phyloP scores from a whole-genome alignment of 2,329 filamentous ascomycete species.

The Acrocalymma vagum region DNA sequence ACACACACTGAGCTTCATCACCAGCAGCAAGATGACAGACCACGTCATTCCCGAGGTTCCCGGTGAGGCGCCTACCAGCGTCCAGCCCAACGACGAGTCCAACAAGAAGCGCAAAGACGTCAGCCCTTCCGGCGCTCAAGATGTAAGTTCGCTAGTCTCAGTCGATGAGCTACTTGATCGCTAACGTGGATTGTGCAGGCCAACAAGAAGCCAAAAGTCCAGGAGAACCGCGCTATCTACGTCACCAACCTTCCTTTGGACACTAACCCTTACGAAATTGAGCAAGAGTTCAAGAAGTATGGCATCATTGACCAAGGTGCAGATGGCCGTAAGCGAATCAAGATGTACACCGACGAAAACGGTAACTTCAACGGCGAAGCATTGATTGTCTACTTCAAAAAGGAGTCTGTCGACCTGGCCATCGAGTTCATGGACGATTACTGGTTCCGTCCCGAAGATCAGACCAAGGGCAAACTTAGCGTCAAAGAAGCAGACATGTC shows the following conservation, averaged over 20 bases:
- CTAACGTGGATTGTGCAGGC: constrained; percentile 15
- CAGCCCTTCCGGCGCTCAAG: constrained; percentile 19
- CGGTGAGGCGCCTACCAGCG: constrained; percentile 11
- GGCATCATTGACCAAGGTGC: constrained; percentile 96
- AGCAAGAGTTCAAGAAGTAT: constrained; percentile 84
- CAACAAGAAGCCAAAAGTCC: constrained; percentile 40
- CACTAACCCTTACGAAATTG: constrained; percentile 80
- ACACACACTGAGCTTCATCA: too few species aligned
- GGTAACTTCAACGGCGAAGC: constrained; percentile 94
- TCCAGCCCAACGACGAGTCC: constrained; percentile 9
- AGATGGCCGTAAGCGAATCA: constrained; percentile 85
- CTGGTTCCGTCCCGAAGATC: constrained; percentile 73
- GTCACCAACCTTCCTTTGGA: constrained; percentile 87
- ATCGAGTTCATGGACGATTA: constrained; percentile 83
- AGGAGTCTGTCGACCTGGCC: constrained; percentile 88
- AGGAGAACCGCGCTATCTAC: constrained; percentile 88
- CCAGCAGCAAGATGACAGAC: constrained; percentile 19
- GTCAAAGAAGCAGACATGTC: constrained; percentile 88
- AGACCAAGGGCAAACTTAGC: constrained; percentile 65
- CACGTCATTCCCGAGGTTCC: constrained; percentile 22
- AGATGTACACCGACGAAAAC: constrained; percentile 84
- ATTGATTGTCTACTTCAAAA: constrained; percentile 92
- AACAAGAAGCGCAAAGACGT: constrained; percentile 36
- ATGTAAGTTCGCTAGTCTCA: constrained; percentile 21
- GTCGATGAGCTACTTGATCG: constrained; percentile 49